Conservation (phyloP, 176 grass and related monocot genomes). For the Musa acuminata region DNA sequence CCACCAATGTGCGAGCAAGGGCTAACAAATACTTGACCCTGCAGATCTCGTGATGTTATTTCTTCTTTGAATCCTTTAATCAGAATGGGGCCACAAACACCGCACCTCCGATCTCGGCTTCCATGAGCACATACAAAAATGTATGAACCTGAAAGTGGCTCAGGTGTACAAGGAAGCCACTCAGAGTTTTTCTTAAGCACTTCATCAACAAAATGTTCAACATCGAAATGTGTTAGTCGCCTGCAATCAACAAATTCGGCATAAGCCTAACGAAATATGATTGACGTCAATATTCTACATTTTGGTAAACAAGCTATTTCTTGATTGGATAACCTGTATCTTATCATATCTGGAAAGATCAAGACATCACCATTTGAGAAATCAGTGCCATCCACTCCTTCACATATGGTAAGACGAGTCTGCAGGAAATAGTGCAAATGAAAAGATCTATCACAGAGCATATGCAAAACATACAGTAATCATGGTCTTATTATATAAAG, state of each 20-base stretch:
- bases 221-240: constrained; percentile 13
- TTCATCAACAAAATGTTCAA: constrained; percentile 25
- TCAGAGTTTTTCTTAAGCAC: constrained; percentile 22
- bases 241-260: constrained; percentile 1
- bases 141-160: constrained; percentile 16
- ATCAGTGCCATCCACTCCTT: constrained; percentile 85
- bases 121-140: constrained; percentile 25
- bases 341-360: constrained; percentile 98
- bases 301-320: background rate
- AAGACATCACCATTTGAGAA: constrained; percentile 88
- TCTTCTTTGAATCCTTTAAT: constrained; percentile 24
- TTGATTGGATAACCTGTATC: constrained; percentile 50
- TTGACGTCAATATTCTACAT: background rate
- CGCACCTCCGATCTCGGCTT: constrained; percentile 23
- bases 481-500: background rate
- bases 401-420: constrained; percentile 89
- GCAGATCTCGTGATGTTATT: constrained; percentile 11
- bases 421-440: constrained; percentile 6
- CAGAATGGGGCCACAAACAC: constrained; percentile 24
- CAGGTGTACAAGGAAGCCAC: constrained; percentile 4
- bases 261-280: background rate
- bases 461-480: background rate
- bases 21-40: constrained; percentile 17
- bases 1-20: constrained; percentile 28
- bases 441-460: background rate